Base-by-base conservation (phyloP, 2,329 filamentous ascomycete species). In the Amphichorda felina region DNA sequence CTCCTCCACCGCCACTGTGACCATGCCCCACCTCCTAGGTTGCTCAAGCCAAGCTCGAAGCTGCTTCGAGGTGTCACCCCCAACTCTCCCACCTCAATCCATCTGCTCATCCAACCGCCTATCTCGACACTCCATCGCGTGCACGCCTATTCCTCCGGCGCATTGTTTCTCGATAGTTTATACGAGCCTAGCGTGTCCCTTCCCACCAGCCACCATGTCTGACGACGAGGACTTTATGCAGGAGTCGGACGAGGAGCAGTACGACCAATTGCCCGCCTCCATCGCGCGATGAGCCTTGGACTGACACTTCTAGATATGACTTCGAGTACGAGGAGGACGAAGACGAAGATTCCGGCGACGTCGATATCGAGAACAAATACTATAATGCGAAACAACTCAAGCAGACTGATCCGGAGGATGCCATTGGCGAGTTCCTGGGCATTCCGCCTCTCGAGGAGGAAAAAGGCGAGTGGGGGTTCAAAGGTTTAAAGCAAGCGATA, bases 301-400 rank as follows among this genome's bases (percentile, higher is more conserved):
- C 31, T 33, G 19, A 33, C 30, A 13, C 15, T 35, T 13, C 9
- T 36, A 64, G 61, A 75, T 95, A 95, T 55, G 91, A 96, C 61
- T 96, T 96, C 56, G 89, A 96, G 53, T 96, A 95, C 60, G 89
- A 95, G 55, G 91, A 79, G 40, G 86, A 87, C 45, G 86, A 94
- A 38, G 87, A 91, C 33, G 84, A 93, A 30, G 81, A 94, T 39
- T 77, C 74, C 22, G 87, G 80, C 39, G 86, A 95, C 55, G 83
- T 95, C 49, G 87, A 89, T 46, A 93, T 96, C 56, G 91, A 98
- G 58, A 98, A 98, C 68, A 95, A 94, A 64, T 98, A 98, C 68
- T 98, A 96, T 71, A 96, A 95, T 61, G 91, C 91, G 30, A 98
- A 98, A 63, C 89, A 96, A 63, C 79, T 94, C 55, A 98, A 96